Conservation (phyloP, 2,329 filamentous ascomycete genomes). For the Mariannaea elegans region DNA sequence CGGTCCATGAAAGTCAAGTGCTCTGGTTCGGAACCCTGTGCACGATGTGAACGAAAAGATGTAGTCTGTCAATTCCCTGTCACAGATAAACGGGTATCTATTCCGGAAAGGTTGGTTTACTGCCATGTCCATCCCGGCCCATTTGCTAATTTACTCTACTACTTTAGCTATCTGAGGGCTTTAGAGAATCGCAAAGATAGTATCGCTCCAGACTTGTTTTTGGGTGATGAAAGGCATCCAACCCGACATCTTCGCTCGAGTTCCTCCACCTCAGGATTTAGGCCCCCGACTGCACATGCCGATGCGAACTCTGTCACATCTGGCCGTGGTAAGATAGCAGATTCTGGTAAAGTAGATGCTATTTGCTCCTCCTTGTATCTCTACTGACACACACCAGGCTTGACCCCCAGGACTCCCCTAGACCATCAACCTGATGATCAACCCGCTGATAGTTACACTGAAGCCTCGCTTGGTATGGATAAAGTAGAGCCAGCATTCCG, state of each 20-base stretch:
- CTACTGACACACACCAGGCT: not conserved
- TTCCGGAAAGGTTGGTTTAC: constrained; percentile 34
- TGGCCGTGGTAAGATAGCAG: not conserved
- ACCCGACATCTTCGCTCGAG: not conserved
- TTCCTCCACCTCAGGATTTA: not conserved
- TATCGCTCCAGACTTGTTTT: not conserved
- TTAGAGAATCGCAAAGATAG: constrained; percentile 32
- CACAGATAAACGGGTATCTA: constrained; percentile 36
- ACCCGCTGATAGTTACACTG: not conserved
- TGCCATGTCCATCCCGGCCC: not conserved
- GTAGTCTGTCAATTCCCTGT: constrained; percentile 35
- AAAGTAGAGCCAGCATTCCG: constrained; percentile 35
- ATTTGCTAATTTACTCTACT: not conserved
- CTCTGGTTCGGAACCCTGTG: constrained; percentile 36
- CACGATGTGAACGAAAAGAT: constrained; percentile 36
- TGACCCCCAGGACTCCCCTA: constrained; percentile 12
- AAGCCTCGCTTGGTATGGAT: constrained; percentile 7
- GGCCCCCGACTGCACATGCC: not conserved
- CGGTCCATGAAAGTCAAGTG: constrained; percentile 42
- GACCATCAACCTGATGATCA: constrained; percentile 15
- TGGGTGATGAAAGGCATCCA: not conserved
- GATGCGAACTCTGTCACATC: not conserved
- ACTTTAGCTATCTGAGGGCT: constrained; percentile 33
- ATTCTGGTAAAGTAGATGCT: not conserved
- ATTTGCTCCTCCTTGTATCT: not conserved